Base-by-base conservation (phyloP, 2,329 filamentous ascomycete genomes). In the Alternaria triticimaculans region DNA sequence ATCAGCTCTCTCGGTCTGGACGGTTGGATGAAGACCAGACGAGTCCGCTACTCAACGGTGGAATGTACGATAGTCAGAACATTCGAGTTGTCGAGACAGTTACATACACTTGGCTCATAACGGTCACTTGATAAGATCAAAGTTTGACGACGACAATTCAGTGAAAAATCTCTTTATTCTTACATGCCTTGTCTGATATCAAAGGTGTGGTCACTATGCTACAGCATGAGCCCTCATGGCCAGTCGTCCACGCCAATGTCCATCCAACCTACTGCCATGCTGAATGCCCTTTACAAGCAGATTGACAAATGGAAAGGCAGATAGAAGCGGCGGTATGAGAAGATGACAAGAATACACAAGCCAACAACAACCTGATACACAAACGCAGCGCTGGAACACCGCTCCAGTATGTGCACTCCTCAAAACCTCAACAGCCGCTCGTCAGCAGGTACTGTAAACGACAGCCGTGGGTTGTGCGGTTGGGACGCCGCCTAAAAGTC, bases 401-500 rank as follows among this genome's bases (percentile, higher is more conserved):
- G 3, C 0, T 20, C 10, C 1, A 0, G n/a, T 14, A 9, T 14
- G 11, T 0, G 0, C 0, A 0, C 0, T 51, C 30, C 12, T 43
- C 45, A 58, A 30, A 26, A 48, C 25, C 56, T 18, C n/a, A 48
- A 14, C 25, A 37, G 15, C 43, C 56, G 56, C 56, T 53, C 46
- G 9, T 58, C 46, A 12, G 44, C n/a, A 2, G 54, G 37, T 23
- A 30, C 21, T 50, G 50, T 18, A 53, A 58, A 49, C 25, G 37
- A 46, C 20, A 56, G 14, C 26, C 54, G 41, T 30, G 37, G 37
- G 54, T 28, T 33, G 4, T 18, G 18, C 23, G 41, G 18, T 25
- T n/a, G 30, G 48, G 18, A 37, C 26, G 44, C 49, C 15, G n/a
- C 30, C 37, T 71, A 77, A 54, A 77, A 77, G 60, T 77, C 75